phyloP scores from a whole-genome alignment of 2,329 filamentous ascomycete species.

The Penicillium sp. region DNA sequence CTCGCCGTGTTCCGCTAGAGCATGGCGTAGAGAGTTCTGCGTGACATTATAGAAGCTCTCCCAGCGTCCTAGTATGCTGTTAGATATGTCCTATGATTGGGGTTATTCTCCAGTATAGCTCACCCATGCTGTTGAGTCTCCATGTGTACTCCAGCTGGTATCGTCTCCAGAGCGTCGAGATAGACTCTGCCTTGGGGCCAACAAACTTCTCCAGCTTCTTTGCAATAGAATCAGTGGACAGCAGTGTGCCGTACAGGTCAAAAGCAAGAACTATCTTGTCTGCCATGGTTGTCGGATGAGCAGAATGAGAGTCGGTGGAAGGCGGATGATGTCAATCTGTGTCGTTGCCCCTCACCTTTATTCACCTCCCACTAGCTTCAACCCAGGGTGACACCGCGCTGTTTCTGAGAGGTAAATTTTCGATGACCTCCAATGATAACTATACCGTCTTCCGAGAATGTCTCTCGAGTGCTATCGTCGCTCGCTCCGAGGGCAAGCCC shows the following conservation, averaged over 20 bases:
- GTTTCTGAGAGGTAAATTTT: neutral
- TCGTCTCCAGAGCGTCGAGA: conserved; percentile 60
- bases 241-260: conserved; percentile 68
- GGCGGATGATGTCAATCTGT: conserved; percentile 16
- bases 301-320: neutral
- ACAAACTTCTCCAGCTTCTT: conserved; percentile 54
- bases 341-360: neutral
- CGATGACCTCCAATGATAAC: conserved; percentile 44
- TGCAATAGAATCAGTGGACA: conserved; percentile 66
- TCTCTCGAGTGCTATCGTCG: conserved; percentile 64
- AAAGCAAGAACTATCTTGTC: conserved; percentile 57
- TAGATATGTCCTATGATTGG: neutral
- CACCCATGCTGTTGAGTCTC: conserved; percentile 71
- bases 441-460: conserved; percentile 69
- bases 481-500: conserved; percentile 51
- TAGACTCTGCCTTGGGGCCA: conserved; percentile 50
- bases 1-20: conserved; percentile 54
- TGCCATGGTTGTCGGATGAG: conserved; percentile 10
- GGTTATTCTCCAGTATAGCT: conserved; percentile 16
- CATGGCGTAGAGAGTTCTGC: conserved; percentile 57
- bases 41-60: conserved; percentile 61
- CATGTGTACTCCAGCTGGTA: conserved; percentile 75
- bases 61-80: conserved; percentile 50
- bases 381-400: neutral
- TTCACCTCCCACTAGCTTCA: neutral